A percentile compares a stretch with the other conserved stretches of the same genome.
phyloP scores from a whole-genome alignment of 2,329 filamentous ascomycete species.

The Orbilia blumenaviensis region DNA sequence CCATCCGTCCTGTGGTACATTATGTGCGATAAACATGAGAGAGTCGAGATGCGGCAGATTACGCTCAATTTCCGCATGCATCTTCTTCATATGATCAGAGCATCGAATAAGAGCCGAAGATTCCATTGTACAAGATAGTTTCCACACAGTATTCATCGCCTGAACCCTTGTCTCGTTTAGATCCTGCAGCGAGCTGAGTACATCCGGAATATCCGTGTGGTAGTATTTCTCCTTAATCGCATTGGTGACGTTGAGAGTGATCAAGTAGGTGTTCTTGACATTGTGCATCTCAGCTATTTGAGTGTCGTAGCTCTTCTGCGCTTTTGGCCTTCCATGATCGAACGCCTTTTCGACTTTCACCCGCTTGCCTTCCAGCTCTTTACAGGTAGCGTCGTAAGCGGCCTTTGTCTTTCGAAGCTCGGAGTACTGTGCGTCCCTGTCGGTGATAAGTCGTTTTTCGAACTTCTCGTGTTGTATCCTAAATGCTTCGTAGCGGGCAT shows the following conservation, averaged over 20 bases:
- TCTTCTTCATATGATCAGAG: conserved; percentile 74
- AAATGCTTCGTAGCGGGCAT: conserved; percentile 82
- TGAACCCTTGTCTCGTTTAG: conserved; percentile 86
- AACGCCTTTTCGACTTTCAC: conserved; percentile 96
- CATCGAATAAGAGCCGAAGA: conserved; percentile 79
- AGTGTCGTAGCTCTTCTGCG: conserved; percentile 88
- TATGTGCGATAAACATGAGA: conserved; percentile 97
- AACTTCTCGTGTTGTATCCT: conserved; percentile 91
- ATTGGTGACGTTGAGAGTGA: conserved; percentile 95
- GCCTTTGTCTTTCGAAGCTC: conserved; percentile 90
- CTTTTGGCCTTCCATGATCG: conserved; percentile 73
- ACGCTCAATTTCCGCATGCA: conserved; percentile 81
- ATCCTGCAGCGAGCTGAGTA: conserved; percentile 84
- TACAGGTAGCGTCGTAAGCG: conserved; percentile 91
- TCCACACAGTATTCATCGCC: conserved; percentile 88
- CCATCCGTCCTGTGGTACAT: conserved; percentile 73
- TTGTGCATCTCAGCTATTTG: conserved; percentile 97
- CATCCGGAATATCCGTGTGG: conserved; percentile 92
- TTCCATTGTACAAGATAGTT: conserved; percentile 80
- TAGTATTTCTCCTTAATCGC: conserved; percentile 98
- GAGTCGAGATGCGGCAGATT: conserved; percentile 91
- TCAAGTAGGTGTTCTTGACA: conserved; percentile 96
- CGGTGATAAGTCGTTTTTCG: conserved; percentile 85
- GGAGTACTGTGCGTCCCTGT: conserved; percentile 82
- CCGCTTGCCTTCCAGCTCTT: conserved; percentile 90